Evolutionary conservation across 345 rosid species (phyloP), one percentile per base, ranked within the genome.

Genomic region (Carallia brachiata): DNA sequence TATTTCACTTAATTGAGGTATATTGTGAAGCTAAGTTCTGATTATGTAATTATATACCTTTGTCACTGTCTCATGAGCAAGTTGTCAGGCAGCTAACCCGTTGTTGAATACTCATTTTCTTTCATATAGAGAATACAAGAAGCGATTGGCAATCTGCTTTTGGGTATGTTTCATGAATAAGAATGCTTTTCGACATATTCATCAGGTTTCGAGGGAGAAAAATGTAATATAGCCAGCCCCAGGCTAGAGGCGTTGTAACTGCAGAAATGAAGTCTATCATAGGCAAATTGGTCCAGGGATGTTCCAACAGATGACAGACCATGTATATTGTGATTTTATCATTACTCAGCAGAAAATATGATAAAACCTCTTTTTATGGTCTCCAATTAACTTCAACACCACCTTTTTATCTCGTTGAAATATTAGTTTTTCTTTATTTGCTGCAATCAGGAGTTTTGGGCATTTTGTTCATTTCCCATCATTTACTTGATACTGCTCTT

Each of bases 231-330:
- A 90, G 80, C 90, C 95, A 74, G 98, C 99, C 64, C 89, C 98
- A 5, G 99, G 99, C n/a, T 92, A 92, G 83, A 79, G 99, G 77
- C 86, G 83, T 28, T 96, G 99, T 71, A 92, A 96, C 78, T 96
- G 99, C 79, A 90, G 96, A 83, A 92, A 96, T 79, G 97, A 96
- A 83, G 95, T 96, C 70, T 92, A 92, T 67, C 99, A 92, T 81
- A 89, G 81, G 81, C 99, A 96, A 85, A 89, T 96, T 79, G 99
- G 98, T 80, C 99, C 99, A 7, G 98, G 99, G 68, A 96, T 96
- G 98, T 96, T 90, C 82, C 99, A 96, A 74, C 99, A 96, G 81
- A 96, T 92, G 98, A 92, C 98, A 32, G 97, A 96, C 69, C 89
- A 89, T 97, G 99, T 91, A 76, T 47, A 16, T 1, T 6, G 19